Percentiles rank a stretch among this genome's conserved stretches.
phyloP scores from a whole-genome alignment of 441 rosid species.

The Corymbia calophylla region DNA sequence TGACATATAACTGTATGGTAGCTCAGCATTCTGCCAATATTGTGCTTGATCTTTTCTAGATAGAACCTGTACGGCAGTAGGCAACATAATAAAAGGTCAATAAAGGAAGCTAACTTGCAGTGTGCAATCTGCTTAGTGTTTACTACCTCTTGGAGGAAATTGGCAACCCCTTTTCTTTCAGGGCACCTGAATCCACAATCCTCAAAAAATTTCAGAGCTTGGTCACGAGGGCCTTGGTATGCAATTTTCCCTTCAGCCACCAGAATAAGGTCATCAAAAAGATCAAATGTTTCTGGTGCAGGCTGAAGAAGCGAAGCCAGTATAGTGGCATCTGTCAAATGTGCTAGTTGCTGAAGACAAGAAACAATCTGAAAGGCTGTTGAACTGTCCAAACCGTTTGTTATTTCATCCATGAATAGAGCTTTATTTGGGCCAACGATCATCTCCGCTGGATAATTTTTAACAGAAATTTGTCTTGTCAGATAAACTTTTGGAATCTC shows the following conservation, averaged over 20 bases:
- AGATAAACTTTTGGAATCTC: background rate
- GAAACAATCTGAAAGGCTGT: constrained; percentile 59
- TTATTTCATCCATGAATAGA: constrained; percentile 63
- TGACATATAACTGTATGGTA: constrained; percentile 25
- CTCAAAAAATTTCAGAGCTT: constrained; percentile 36
- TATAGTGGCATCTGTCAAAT: constrained; percentile 44
- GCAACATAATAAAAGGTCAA: background rate
- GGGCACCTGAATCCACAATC: constrained; percentile 61
- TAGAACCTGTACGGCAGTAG: constrained; percentile 32
- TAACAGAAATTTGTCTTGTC: background rate
- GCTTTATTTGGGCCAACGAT: constrained; percentile 64
- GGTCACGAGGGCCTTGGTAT: constrained; percentile 48
- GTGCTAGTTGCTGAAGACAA: constrained; percentile 55
- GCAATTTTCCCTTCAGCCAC: constrained; percentile 60
- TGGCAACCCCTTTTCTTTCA: constrained; percentile 54
- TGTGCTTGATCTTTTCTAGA: constrained; percentile 58
- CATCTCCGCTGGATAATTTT: constrained; percentile 40
- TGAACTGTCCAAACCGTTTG: constrained; percentile 68
- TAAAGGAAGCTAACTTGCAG: background rate
- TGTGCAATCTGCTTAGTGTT: background rate
- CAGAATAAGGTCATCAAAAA: constrained; percentile 57
- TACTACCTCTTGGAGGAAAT: constrained; percentile 58
- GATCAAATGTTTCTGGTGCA: constrained; percentile 51
- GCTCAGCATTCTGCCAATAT: constrained; percentile 35
- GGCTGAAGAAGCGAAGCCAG: constrained; percentile 63